Evolutionary conservation across 2,329 filamentous ascomycete genomes (phyloP).

Genomic region (Cladophialophora immunda): DNA sequence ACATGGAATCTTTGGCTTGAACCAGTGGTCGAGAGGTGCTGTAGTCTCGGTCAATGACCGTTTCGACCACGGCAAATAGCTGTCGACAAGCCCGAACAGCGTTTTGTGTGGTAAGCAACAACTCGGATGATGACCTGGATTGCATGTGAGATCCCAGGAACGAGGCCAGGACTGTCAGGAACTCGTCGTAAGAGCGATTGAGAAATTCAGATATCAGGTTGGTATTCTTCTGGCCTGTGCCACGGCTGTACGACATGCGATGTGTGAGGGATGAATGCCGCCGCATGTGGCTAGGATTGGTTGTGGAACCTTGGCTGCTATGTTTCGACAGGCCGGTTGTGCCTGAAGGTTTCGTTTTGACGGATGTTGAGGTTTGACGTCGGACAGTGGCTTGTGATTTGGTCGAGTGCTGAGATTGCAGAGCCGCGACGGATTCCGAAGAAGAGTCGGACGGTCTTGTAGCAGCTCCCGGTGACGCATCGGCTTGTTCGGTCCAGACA

Average conservation of each 20-base stretch:
- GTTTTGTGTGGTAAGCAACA: slow-evolving; percentile 82
- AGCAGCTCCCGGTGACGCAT: slow-evolving; percentile 44
- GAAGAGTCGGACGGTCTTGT: slow-evolving; percentile 6
- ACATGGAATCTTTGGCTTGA: slow-evolving; percentile 77
- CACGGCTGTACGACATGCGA: slow-evolving; percentile 76
- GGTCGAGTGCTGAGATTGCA: slow-evolving; percentile 22
- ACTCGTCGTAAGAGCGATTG: slow-evolving; percentile 81
- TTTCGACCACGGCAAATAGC: slow-evolving; percentile 80
- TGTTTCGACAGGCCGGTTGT: slow-evolving; percentile 15
- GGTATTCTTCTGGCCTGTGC: slow-evolving; percentile 68
- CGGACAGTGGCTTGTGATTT: slow-evolving; percentile 18
- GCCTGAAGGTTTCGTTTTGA: slow-evolving; percentile 15
- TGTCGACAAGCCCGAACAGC: slow-evolving; percentile 82
- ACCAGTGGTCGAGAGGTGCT: slow-evolving; percentile 72
- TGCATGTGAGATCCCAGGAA: slow-evolving; percentile 95
- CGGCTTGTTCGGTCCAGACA: slow-evolving; percentile 71
- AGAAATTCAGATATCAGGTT: slow-evolving; percentile 86
- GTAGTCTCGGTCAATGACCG: slow-evolving; percentile 79
- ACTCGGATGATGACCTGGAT: slow-evolving; percentile 85
- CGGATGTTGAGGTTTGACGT: slow-evolving; percentile 18
- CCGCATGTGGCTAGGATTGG: slow-evolving; percentile 43
- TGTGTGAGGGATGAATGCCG: slow-evolving; percentile 69
- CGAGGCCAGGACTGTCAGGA: slow-evolving; percentile 88
- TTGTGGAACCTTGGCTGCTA: slow-evolving; percentile 32
- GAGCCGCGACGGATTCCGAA: slow-evolving; percentile 2